Evolutionary conservation across 441 rosid genomes (phyloP), one percentile per base, ranked within the genome.

Genomic region (Gossypium lobatum): DNA sequence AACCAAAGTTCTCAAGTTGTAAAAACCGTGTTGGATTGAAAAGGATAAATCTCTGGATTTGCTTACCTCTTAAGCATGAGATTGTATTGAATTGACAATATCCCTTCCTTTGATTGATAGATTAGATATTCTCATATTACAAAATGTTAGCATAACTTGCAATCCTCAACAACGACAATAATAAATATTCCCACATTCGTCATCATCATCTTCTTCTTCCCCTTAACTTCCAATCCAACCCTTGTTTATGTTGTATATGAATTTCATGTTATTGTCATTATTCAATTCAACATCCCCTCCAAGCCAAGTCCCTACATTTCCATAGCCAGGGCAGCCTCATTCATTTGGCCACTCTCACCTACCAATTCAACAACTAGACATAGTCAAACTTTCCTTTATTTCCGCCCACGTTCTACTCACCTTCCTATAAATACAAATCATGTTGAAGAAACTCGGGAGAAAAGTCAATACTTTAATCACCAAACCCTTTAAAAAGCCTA

Each of bases 401-500:
- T 60, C 64, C 18, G 16, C 64, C 64, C 17, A 60, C 64, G n/a
- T 60, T 60, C 64, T 34, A 26, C 28, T 1, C 17, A 26, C 39
- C 37, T 6, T 13, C 26, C 20, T 10, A 72, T 69, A 74, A 70
- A 62, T 55, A 9, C 6, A 48, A 14, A 17, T 18, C 63, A 85
- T 85, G 87, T 68, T 85, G 81, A 86, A 74, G 60, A 88, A 82
- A 61, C 42, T 88, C 11, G 53, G 26, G 26, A 73, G 86, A 64
- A 78, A 74, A 66, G 85, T 85, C 87, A 76, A 71, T 64, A 73
- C 9, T 34, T 4, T 81, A 0, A 6, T 88, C 52, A 80, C 84
- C 4, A 85, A 85, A 83, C 77, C 95, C 74, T 87, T 89, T 78
- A 83, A 68, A 75, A 82, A 61, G 73, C 84, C 82, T 14, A 74